phyloP scores from a whole-genome alignment of 176 grass and related monocot species.

The Miscanthus lutarioriparius region DNA sequence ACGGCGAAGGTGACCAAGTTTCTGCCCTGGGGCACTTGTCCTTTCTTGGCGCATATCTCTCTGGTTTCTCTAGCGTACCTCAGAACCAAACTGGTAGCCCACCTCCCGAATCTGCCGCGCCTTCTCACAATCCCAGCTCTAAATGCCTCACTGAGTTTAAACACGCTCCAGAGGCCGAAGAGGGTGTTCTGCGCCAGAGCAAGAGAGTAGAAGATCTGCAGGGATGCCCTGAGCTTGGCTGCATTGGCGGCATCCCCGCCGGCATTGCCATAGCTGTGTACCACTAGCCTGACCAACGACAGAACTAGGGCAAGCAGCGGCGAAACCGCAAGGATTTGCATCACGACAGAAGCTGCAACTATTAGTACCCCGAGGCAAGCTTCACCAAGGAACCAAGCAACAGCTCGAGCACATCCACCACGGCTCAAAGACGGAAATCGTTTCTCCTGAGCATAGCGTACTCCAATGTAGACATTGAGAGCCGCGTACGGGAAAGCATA shows the following conservation, averaged over 20 bases:
- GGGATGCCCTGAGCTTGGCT: background rate
- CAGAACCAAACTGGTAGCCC: background rate
- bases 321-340: background rate
- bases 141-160: accelerated
- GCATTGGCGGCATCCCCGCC: background rate
- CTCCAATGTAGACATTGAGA: background rate
- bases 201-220: background rate
- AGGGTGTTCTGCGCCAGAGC: background rate
- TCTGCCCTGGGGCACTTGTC: background rate
- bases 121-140: background rate
- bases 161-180: background rate
- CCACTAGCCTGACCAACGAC: background rate
- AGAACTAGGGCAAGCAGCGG: background rate
- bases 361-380: background rate
- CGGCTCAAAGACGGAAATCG: too few species aligned
- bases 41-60: background rate
- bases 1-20: background rate
- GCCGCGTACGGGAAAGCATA: background rate
- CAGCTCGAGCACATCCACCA: too few species aligned
- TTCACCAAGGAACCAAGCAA: too few species aligned
- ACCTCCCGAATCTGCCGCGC: background rate
- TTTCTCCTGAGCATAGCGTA: background rate
- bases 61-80: background rate
- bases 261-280: background rate
- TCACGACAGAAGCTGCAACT: background rate